Conservation (phyloP, 2,329 filamentous ascomycete species). For the Calonectria honghensis region DNA sequence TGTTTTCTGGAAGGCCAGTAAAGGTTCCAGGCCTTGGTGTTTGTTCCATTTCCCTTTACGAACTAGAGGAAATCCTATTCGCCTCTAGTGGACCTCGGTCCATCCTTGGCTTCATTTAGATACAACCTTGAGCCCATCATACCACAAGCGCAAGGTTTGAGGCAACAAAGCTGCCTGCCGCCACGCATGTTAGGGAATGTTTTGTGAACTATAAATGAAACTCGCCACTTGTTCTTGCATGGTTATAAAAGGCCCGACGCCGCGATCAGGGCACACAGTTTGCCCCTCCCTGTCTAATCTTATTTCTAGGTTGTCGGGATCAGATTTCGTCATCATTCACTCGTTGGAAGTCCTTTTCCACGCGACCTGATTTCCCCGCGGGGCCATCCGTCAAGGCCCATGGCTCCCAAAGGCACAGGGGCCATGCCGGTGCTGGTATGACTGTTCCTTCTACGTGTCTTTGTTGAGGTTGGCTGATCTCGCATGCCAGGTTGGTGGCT, state of each 20-base stretch:
- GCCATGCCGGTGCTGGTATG: neutral
- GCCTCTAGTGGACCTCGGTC: neutral
- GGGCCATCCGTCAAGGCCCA: neutral
- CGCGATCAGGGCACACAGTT: neutral
- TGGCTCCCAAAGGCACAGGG: neutral
- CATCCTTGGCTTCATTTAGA: neutral
- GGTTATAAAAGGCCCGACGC: neutral
- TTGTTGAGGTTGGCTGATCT: neutral
- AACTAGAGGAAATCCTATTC: too few species aligned
- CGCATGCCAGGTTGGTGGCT: neutral
- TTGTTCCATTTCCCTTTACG: neutral
- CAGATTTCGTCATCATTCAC: neutral
- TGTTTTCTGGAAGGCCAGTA: neutral
- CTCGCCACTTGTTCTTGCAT: neutral
- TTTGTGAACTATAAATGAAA: neutral
- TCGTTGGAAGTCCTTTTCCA: too few species aligned
- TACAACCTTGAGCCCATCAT: too few species aligned
- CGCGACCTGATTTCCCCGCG: neutral
- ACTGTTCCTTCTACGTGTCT: accelerated
- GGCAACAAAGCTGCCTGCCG: neutral
- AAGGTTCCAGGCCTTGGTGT: neutral
- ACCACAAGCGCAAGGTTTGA: neutral
- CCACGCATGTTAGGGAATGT: neutral
- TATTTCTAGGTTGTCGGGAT: neutral
- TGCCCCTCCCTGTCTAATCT: neutral